A percentile compares a stretch with the other conserved stretches of the same genome.
Evolutionary conservation across 1,284 basidiomycete genomes (phyloP).

Genomic region (Ustilago tritici): DNA sequence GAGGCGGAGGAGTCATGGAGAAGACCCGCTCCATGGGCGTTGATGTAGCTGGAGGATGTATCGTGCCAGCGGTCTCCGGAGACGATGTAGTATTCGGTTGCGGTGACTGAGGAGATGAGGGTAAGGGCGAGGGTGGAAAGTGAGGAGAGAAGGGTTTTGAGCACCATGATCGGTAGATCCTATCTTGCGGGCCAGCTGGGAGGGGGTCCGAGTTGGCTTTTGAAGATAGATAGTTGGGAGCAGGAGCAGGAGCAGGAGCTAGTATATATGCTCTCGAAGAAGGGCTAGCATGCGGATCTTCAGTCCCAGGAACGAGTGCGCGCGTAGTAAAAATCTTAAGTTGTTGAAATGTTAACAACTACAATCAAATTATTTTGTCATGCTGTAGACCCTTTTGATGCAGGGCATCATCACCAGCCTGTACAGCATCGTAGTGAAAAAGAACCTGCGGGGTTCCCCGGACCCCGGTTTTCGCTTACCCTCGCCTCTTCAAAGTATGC

Average conservation of each 20-base stretch:
- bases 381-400: no score
- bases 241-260: no score
- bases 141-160: neutral
- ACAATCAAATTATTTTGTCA: no score
- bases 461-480: neutral
- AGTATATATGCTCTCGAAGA: no score
- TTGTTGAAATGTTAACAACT: no score
- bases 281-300: no score
- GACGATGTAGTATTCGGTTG: conserved; percentile 32
- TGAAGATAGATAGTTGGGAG: no score
- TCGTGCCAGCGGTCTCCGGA: conserved; percentile 30
- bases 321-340: no score
- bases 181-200: neutral
- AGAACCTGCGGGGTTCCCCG: neutral
- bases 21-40: conserved; percentile 31
- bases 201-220: neutral
- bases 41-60: conserved; percentile 25
- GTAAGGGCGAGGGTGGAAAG: neutral
- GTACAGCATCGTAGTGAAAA: no score
- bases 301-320: no score
- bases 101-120: neutral
- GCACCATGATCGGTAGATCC: neutral
- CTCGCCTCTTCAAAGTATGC: no score
- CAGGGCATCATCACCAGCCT: no score
- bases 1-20: conserved; percentile 8